These are phyloP conservation scores for Camelina neglecta DNA, from an alignment of 345 rosid genomes.

Conservation along the genomic window DNA sequence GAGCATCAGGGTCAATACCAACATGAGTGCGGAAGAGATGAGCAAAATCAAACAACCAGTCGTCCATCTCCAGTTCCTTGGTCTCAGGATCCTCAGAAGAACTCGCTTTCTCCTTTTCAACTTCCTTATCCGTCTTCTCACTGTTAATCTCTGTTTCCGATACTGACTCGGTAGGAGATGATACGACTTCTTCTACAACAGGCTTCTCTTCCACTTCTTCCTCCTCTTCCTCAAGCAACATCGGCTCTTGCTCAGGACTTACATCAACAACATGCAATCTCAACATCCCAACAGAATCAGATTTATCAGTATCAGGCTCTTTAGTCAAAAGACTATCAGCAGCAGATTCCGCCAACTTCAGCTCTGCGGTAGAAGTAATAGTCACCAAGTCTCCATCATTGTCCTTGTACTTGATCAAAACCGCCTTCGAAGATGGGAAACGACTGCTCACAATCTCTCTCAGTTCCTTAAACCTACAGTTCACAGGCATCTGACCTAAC, in stretches of 20 bases:
- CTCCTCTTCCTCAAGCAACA: slow-evolving; percentile 71
- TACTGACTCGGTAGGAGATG: slow-evolving; percentile 59
- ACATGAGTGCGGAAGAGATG: slow-evolving; percentile 89
- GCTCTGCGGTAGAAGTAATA: slow-evolving; percentile 75
- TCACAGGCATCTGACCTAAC: slow-evolving; percentile 84
- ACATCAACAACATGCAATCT: slow-evolving; percentile 93
- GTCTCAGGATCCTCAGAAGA: slow-evolving; percentile 71
- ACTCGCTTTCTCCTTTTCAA: slow-evolving; percentile 49
- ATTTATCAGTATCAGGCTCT: slow-evolving; percentile 64
- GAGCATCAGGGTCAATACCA: slow-evolving; percentile 97
- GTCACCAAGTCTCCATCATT: slow-evolving; percentile 95
- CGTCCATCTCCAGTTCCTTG: slow-evolving; percentile 95
- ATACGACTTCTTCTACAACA: slow-evolving; percentile 58
- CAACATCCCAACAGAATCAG: slow-evolving; percentile 66
- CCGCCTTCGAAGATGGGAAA: slow-evolving; percentile 83
- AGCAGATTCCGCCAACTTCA: slow-evolving; percentile 72
- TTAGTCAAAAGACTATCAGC: slow-evolving; percentile 61
- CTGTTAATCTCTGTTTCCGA: slow-evolving; percentile 55
- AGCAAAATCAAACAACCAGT: slow-evolving; percentile 97
- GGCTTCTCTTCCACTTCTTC: slow-evolving; percentile 55
- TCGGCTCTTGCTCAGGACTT: slow-evolving; percentile 89
- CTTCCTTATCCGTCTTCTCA: slow-evolving; percentile 55
- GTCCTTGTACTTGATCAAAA: slow-evolving; percentile 86
- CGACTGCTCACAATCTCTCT: slow-evolving; percentile 83
- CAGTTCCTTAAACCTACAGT: slow-evolving; percentile 72